phyloP scores from a whole-genome alignment of 352 stramenopile species.

The Elongisporangium undulatum region DNA sequence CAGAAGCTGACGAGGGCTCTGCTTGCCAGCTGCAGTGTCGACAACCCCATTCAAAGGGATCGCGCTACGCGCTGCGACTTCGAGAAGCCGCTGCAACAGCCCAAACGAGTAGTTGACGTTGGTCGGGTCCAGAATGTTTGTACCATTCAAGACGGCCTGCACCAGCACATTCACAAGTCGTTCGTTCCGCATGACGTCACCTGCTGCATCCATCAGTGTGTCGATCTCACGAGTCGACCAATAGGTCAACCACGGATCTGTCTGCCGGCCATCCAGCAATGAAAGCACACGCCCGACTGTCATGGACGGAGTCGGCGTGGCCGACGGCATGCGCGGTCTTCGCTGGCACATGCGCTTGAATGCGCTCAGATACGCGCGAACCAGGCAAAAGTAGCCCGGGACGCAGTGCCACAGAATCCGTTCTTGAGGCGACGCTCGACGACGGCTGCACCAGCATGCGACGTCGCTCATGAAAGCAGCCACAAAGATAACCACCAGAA shows the following conservation, averaged over 20 bases:
- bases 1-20: conserved; percentile 24
- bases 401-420: conserved; percentile 72
- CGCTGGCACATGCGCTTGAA: conserved; percentile 81
- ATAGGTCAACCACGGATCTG: conserved; percentile 73
- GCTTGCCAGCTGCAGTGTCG: conserved; percentile 3
- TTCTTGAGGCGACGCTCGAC: conserved; percentile 18
- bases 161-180: conserved; percentile 70
- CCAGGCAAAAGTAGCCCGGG: conserved; percentile 68
- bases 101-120: conserved; percentile 85
- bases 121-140: conserved; percentile 74
- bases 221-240: conserved; percentile 63
- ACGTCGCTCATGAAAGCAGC: conserved; percentile 63
- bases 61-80: conserved; percentile 43
- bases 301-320: conserved; percentile 20
- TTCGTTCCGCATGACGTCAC: conserved; percentile 68
- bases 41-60: conserved; percentile 15
- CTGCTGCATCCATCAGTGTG: conserved; percentile 42
- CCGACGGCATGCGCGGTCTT: conserved; percentile 28
- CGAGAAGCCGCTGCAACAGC: conserved; percentile 71
- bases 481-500: conserved; percentile 65
- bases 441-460: conserved; percentile 49
- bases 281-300: conserved; percentile 54
- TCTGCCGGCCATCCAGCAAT: conserved; percentile 41
- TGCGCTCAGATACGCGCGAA: conserved; percentile 59
- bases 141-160: conserved; percentile 75